Percentiles rank a stretch among this genome's conserved stretches.
Conservation (phyloP, 768 basidiomycete genomes). For the Russula sp. region DNA sequence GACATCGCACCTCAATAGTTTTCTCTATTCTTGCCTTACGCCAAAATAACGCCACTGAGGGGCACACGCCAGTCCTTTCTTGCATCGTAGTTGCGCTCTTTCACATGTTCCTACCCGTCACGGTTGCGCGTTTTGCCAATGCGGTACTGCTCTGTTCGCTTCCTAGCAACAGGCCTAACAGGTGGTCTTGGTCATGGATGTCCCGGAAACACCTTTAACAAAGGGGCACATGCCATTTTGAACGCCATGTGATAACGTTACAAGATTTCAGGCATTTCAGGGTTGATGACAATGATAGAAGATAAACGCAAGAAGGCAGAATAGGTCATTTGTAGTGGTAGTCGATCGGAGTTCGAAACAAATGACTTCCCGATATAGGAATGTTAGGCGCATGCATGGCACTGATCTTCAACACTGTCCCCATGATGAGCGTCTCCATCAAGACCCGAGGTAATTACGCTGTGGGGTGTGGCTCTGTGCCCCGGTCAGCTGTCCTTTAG, state of each 20-base stretch:
- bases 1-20: background rate
- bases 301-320: background rate
- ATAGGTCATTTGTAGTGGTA: background rate
- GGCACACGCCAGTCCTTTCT: background rate
- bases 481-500: background rate
- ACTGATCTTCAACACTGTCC: background rate
- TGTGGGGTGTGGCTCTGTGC: background rate
- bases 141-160: background rate
- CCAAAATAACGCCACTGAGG: background rate
- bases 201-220: background rate
- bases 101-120: background rate
- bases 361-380: background rate
- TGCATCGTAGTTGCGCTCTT: background rate
- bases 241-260: background rate
- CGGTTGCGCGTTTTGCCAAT: background rate
- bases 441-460: background rate
- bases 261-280: background rate
- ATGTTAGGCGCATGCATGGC: background rate
- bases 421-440: background rate
- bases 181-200: background rate
- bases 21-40: background rate
- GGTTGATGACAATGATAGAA: background rate
- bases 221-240: background rate
- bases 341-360: background rate
- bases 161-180: background rate